phyloP scores from a whole-genome alignment of 2,329 filamentous ascomycete species.

The Colletotrichum cuscutae region DNA sequence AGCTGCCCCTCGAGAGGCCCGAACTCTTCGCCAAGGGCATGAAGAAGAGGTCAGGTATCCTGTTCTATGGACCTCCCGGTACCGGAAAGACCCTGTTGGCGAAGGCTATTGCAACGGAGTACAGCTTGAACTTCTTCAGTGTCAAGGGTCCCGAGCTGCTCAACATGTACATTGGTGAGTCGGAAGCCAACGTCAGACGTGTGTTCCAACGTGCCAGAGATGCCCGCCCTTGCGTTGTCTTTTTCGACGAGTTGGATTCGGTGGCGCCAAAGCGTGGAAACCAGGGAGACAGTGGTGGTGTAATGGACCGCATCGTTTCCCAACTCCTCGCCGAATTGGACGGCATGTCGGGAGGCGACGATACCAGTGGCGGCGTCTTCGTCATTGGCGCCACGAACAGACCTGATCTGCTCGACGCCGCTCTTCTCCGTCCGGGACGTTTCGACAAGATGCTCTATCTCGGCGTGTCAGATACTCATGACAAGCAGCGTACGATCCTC shows the following conservation, averaged over 20 bases:
- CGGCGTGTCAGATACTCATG: conserved; percentile 94
- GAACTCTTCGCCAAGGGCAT: conserved; percentile 97
- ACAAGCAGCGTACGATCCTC: conserved; percentile 94
- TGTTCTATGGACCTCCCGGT: conserved; percentile 88
- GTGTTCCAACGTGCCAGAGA: conserved; percentile 90
- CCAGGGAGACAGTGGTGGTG: conserved; percentile 95
- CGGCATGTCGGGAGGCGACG: conserved; percentile 95
- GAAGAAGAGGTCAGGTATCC: conserved; percentile 94
- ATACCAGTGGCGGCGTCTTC: conserved; percentile 85
- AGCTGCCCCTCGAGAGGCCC: conserved; percentile 88
- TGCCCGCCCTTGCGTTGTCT: conserved; percentile 88
- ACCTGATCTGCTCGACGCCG: conserved; percentile 91
- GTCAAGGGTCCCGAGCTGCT: conserved; percentile 92
- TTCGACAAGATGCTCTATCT: conserved; percentile 99
- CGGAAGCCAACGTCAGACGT: conserved; percentile 88
- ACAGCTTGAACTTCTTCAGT: conserved; percentile 93
- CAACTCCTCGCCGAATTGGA: conserved; percentile 95
- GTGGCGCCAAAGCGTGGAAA: conserved; percentile 97
- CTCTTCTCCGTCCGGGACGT: conserved; percentile 85
- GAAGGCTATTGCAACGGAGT: conserved; percentile 93
- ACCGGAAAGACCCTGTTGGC: conserved; percentile 93
- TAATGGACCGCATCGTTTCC: conserved; percentile 97
- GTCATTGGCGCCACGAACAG: conserved; percentile 97
- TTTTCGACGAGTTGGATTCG: conserved; percentile 93
- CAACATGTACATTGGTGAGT: conserved; percentile 97